phyloP scores from a whole-genome alignment of 768 basidiomycete species.

The Stropharia rugosoannulata region DNA sequence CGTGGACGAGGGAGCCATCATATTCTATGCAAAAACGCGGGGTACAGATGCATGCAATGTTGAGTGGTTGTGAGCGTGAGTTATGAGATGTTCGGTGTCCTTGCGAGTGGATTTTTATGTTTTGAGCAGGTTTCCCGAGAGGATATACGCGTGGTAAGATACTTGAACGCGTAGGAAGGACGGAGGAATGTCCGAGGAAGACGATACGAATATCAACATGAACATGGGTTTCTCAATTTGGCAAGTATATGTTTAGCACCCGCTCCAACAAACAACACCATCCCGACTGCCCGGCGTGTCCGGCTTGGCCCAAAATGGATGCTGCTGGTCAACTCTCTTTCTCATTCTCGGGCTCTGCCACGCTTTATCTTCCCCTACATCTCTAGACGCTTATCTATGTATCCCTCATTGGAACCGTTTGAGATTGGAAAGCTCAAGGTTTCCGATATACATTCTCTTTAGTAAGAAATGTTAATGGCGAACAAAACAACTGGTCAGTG shows the following conservation, averaged over 20 bases:
- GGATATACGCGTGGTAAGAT: constrained; percentile 16
- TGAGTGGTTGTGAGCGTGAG: constrained; percentile 7
- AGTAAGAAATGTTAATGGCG: constrained; percentile 40
- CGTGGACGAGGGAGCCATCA: constrained; percentile 56
- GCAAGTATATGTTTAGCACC: constrained; percentile 11
- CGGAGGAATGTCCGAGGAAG: constrained; percentile 4
- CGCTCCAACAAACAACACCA: constrained; percentile 13
- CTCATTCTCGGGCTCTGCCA: neutral
- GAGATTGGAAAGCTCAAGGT: constrained; percentile 67
- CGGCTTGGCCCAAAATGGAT: constrained; percentile 12
- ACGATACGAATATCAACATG: constrained; percentile 10
- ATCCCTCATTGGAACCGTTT: constrained; percentile 67
- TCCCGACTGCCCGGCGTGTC: neutral
- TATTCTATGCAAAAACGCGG: neutral
- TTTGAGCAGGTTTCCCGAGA: neutral
- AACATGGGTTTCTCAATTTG: constrained; percentile 11
- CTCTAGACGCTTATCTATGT: constrained; percentile 38
- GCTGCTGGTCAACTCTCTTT: neutral
- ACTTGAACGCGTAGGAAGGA: constrained; percentile 12
- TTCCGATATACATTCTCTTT: constrained; percentile 70
- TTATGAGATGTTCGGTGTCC: neutral
- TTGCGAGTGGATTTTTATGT: constrained; percentile 1
- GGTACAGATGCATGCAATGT: constrained; percentile 8
- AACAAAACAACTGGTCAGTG: neutral
- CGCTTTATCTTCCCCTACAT: constrained; percentile 6